Evolutionary conservation across 2,329 filamentous ascomycete genomes (phyloP).

Genomic region (Ceratocystis variospora): DNA sequence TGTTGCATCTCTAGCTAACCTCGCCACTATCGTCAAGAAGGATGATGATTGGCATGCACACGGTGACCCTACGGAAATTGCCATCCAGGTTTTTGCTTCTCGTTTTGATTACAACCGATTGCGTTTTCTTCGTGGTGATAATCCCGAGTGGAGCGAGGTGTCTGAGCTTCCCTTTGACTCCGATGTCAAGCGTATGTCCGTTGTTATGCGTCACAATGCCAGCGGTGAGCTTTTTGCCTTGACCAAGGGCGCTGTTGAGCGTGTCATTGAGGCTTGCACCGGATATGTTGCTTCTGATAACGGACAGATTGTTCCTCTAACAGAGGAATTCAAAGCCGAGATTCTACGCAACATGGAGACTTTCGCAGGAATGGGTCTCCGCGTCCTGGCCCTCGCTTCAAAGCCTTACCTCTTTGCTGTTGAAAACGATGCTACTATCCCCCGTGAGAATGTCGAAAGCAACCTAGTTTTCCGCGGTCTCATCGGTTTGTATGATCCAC

Average conservation of each 20-base stretch:
- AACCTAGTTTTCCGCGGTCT: constrained; percentile 52
- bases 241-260: constrained; percentile 54
- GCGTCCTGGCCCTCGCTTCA: constrained; percentile 52
- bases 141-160: constrained; percentile 40
- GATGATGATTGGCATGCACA: constrained; percentile 42
- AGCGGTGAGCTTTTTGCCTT: constrained; percentile 28
- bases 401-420: constrained; percentile 27
- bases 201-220: constrained; percentile 41
- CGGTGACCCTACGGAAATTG: constrained; percentile 57
- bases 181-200: constrained; percentile 61
- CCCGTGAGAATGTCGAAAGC: constrained; percentile 43
- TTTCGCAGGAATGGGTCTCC: constrained; percentile 48
- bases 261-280: constrained; percentile 48
- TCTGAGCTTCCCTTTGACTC: constrained; percentile 60
- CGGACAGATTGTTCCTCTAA: constrained; percentile 29
- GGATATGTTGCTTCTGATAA: constrained; percentile 29
- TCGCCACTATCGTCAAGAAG: constrained; percentile 35
- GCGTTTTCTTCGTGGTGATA: constrained; percentile 35
- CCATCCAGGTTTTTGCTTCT: constrained; percentile 56
- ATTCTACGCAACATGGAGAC: constrained; percentile 52
- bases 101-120: constrained; percentile 50
- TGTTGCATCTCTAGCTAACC: constrained; percentile 44
- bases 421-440: constrained; percentile 32
- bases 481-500: constrained; percentile 58
- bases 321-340: constrained; percentile 37